Evolutionary conservation across 164 flowering plant genomes (phyloP).

Genomic region (Stephania japonica): DNA sequence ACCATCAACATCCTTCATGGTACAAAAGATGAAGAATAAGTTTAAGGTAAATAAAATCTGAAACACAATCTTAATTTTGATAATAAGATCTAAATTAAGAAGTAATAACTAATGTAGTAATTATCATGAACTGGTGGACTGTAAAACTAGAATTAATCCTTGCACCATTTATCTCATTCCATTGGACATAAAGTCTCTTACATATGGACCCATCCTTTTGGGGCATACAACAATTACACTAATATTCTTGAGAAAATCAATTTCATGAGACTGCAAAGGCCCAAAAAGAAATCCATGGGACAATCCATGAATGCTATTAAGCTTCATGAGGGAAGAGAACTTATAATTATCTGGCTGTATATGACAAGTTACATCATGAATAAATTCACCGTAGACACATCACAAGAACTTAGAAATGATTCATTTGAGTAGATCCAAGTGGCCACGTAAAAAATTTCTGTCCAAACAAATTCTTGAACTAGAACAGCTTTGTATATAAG

Average conservation of each 20-base stretch:
- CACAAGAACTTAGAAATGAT: too few relatives aligned
- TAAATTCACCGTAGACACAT: too few relatives aligned
- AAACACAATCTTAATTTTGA: neutral
- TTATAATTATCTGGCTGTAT: conserved; percentile 90
- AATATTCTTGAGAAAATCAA: conserved; percentile 86
- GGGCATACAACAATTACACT: conserved; percentile 97
- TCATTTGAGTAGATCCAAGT: too few relatives aligned
- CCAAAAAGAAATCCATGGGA: conserved; percentile 97
- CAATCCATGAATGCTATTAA: conserved; percentile 92
- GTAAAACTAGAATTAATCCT: conserved; percentile 96
- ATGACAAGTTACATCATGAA: too few relatives aligned
- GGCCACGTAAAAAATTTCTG: too few relatives aligned
- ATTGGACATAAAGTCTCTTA: conserved; percentile 87
- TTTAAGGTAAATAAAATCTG: neutral
- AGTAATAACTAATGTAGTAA: neutral
- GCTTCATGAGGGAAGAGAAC: conserved; percentile 88
- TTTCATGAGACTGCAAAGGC: conserved; percentile 77
- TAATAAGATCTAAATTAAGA: neutral
- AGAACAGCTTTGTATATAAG: too few relatives aligned
- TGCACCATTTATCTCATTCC: conserved; percentile 87
- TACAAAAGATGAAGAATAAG: neutral
- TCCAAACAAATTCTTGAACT: too few relatives aligned
- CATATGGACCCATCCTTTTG: conserved; percentile 99
- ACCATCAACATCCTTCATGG: conserved; percentile 82
- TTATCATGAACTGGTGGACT: conserved; percentile 84